Evolutionary conservation across 345 rosid species (phyloP), one percentile per base, ranked within the genome.

Genomic region (Hypericum androsaemum): DNA sequence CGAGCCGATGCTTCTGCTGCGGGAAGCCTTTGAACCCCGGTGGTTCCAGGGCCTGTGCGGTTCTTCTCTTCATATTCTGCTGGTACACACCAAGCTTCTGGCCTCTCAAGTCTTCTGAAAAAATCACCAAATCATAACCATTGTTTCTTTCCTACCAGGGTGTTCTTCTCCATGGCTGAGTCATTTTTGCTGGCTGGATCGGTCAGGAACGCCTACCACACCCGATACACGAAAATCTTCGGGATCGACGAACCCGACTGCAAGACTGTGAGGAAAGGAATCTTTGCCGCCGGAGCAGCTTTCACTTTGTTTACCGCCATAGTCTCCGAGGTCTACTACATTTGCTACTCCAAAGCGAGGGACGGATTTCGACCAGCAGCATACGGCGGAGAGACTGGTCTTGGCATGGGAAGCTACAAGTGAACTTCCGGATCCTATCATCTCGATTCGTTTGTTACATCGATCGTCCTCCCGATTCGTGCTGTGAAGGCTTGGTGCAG

Each of bases 1-100:
- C 83, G n/a, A 87, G 84, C 67, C 62, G 80, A 52, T 92, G 98
- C 74, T 85, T 88, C 80, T 92, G 96, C 83, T 88, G 95, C 16
- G 96, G 95, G 13, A 83, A 74, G 72, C 60, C 94, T 8, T 75
- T 92, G 41, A 81, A 68, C 64, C 89, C 95, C 1, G 77, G 86
- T 6, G 94, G 98, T 41, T 81, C 96, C 12, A 86, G 96, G 51
- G 96, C 96, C 53, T 83, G 80, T 62, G 86, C 95, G 7, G 67
- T 92, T 43, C 53, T 92, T 43, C 89, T 92, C 63, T 87, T 88
- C 77, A 75, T 92, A 41, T 38, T 69, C 59, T 88, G 95, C 83
- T 92, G 98, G 96, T 90, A 77, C 42, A 22, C 32, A 22, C 4
- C 4, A 22, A 22, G 2, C 32, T 22, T 22, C 32, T 4, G 32